These are phyloP conservation scores for Paspalum notatum DNA, from an alignment of 176 grass and related monocot species.

Conservation along the genomic window DNA sequence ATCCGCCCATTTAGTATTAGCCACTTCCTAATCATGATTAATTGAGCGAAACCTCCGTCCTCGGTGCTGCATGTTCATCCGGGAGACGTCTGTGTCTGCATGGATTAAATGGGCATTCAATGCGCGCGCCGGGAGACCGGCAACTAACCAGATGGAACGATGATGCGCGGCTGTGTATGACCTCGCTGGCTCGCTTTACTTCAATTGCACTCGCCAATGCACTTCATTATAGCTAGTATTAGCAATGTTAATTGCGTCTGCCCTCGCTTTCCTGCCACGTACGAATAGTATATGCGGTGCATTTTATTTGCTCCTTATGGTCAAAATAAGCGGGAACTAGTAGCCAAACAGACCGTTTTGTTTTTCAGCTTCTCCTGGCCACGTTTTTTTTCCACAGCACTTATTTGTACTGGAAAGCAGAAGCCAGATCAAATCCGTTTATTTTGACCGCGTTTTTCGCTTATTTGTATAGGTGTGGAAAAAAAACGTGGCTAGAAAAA, in stretches of 20 bases:
- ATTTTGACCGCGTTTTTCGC: no score
- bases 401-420: no score
- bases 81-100: constrained; percentile 25
- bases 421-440: no score
- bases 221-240: neutral
- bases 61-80: neutral
- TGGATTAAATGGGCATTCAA: constrained; percentile 44
- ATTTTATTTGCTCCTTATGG: no score
- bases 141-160: constrained; percentile 6
- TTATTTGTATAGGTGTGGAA: no score
- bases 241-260: constrained; percentile 3
- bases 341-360: no score
- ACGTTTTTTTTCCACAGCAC: no score
- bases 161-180: neutral
- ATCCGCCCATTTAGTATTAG: neutral
- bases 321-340: no score
- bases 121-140: neutral
- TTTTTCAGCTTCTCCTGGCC: no score
- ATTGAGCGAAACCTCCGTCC: neutral
- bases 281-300: no score
- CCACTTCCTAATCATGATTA: neutral
- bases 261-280: constrained; percentile 34
- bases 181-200: neutral
- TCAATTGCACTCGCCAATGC: constrained; percentile 24
- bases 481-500: no score